Evolutionary conservation across 208 protist species (phyloP).

Genomic region (Wallacemonas sp.): DNA sequence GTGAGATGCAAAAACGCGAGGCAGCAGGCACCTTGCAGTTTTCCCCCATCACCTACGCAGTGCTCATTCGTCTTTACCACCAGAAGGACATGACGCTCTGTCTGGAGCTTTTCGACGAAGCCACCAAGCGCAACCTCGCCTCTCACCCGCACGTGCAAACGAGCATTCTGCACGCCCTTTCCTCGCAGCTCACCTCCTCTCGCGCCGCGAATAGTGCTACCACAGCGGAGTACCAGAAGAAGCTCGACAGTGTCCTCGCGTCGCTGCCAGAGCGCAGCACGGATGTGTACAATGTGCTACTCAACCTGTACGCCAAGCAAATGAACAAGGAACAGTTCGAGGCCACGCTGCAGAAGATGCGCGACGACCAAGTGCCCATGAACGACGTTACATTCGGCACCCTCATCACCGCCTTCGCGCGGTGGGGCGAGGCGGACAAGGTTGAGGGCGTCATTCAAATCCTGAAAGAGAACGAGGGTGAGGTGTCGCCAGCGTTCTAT

Average conservation of each 20-base stretch:
- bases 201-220: not conserved
- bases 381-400: slow-evolving; percentile 91
- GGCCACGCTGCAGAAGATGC: slow-evolving; percentile 73
- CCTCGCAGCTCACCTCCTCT: slow-evolving; percentile 15
- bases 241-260: slow-evolving; percentile 53
- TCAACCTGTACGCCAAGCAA: slow-evolving; percentile 77
- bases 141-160: slow-evolving; percentile 85
- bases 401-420: slow-evolving; percentile 80
- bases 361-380: slow-evolving; percentile 65
- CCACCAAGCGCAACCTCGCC: slow-evolving; percentile 53
- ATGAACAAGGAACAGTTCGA: slow-evolving; percentile 63
- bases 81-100: slow-evolving; percentile 41
- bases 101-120: slow-evolving; percentile 54
- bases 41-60: slow-evolving; percentile 70
- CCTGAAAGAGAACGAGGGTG: slow-evolving; percentile 70
- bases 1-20: slow-evolving; percentile 69
- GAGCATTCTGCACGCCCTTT: slow-evolving; percentile 65
- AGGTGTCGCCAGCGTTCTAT: slow-evolving; percentile 81
- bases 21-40: slow-evolving; percentile 76
- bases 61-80: slow-evolving; percentile 68
- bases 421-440: slow-evolving; percentile 63
- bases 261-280: slow-evolving; percentile 57
- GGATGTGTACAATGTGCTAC: slow-evolving; percentile 86
- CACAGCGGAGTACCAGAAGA: slow-evolving; percentile 13
- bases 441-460: slow-evolving; percentile 75